Evolutionary conservation across 352 stramenopile genomes (phyloP), one percentile per base, ranked within the genome.

Genomic region (Phytophthora tentaculata): DNA sequence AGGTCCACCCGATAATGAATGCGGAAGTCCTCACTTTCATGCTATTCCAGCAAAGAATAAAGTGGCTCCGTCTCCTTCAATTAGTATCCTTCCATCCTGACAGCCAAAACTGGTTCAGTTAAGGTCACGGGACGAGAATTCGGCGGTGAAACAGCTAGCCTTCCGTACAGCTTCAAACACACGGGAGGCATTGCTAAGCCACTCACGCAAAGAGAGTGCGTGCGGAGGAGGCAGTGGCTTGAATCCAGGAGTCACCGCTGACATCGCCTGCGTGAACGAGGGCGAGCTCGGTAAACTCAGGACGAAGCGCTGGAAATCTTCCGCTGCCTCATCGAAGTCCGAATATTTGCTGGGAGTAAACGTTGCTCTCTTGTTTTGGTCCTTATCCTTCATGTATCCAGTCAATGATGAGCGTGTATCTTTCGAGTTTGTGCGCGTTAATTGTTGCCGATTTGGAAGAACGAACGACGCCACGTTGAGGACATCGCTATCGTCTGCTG

Each of bases 141-240:
- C 84, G 4, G 77, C 74, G 1, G 80, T 84, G 52, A 90, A 85
- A 14, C 71, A 77, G 28, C 73, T 76, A 9, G 84, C 89, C 56
- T 91, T 90, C 47, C 86, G 86, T 39, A 93, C 61, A 19, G 61
- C 80, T 43, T 95, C 84, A 69, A 89, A 90, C 16, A 93, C 74
- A 23, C 87, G 84, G 2, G 77, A 83, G 1, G 81, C 82, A 43
- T 88, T 91, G 56, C 76, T 90, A 14, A 93, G 60, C 87, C 87
- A 95, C 57, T 95, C 84, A 49, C 86, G 83, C n/a, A 95, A 64
- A 32, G 76, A 84, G 20, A 92, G 75, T 20, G 71, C 0, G 64
- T 79, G 56, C 47, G 66, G 22, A 10, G 56, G 52, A 47, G 73
- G 60, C 22, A 71, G 19, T 43, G 52, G 48, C 20, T 67, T 61